Evolutionary conservation across 2,329 filamentous ascomycete genomes (phyloP), one percentile per base, ranked within the genome.

Genomic region (Sporothrix protearum): DNA sequence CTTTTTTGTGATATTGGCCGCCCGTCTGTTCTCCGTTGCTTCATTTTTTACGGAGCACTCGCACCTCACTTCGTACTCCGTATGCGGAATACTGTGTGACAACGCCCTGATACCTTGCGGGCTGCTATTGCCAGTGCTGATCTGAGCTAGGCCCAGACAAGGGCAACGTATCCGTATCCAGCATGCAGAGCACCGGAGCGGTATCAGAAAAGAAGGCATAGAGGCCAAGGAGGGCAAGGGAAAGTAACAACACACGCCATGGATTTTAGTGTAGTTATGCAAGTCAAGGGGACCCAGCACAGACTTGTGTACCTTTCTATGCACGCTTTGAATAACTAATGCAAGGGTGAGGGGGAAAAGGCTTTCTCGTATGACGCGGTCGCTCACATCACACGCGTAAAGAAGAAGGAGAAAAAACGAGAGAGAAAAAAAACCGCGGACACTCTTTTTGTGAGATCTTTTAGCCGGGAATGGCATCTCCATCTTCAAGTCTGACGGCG

Each of bases 291-390:
- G 57, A 57, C 72, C 59, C 33, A 53, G 71, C 69, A 66, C 69
- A 67, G 42, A 28, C 42, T 39, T 55, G 49, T 71, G 70, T 53
- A 36, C 51, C 39, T 57, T 61, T 71, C 53, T 45, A 71, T 72
- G 71, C 71, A 71, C 68, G 66, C 30, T 57, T 67, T 67, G 57
- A 61, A 53, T 61, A 71, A 36, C 73, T 74, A 73, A 73, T 73
- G 73, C 71, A 74, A 70, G 73, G 47, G 63, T 69, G 72, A 72
- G 72, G 66, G 49, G 72, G n/a, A 30, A 6, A 3, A 22, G 45
- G 25, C 63, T 25, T 67, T 22, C 36, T 71, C 59, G 59, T 57
- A 71, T 71, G 69, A 71, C 59, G 69, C 36, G 68, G 68, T 63
- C 25, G 28, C 45, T 67, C 64, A 33, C 63, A 49, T 8, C 63